phyloP scores from a whole-genome alignment of 106 monocot species.

The Apostasia shenzhenica region DNA sequence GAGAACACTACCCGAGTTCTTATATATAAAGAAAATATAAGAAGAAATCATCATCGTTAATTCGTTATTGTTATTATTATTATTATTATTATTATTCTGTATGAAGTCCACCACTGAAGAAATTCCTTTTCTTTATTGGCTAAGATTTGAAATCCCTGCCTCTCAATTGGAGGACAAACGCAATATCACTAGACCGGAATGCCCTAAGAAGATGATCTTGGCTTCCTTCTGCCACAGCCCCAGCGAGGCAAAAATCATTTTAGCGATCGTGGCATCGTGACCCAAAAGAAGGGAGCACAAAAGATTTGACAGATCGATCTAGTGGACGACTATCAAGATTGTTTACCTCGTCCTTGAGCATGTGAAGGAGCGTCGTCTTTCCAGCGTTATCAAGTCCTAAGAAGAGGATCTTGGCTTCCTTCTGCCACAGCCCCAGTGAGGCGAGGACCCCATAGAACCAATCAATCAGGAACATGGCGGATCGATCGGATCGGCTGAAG shows the following conservation, averaged over 20 bases:
- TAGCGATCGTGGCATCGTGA: no score
- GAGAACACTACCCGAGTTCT: no score
- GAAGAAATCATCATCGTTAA: no score
- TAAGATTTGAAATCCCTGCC: no score
- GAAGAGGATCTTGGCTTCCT: conserved; percentile 76
- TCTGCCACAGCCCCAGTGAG: conserved; percentile 74
- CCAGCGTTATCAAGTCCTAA: conserved; percentile 71
- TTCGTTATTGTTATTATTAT: no score
- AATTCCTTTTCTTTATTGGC: no score
- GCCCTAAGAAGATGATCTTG: conserved; percentile 67
- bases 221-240: conserved; percentile 84
- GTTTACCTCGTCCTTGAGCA: conserved; percentile 73
- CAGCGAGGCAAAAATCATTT: conserved; percentile 44
- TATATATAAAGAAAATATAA: no score
- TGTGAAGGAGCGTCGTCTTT: conserved; percentile 68
- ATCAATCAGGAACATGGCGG: conserved; percentile 40
- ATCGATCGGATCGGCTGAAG: not conserved
- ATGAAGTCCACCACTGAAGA: no score
- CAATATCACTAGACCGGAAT: no score
- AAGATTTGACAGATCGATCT: not conserved
- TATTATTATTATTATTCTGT: no score
- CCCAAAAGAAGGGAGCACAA: not conserved
- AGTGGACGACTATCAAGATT: not conserved
- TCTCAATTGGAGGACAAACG: no score
- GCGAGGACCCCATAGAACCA: conserved; percentile 77